Conservation (phyloP, 352 stramenopile species). For the Elongisporangium prolatum region DNA sequence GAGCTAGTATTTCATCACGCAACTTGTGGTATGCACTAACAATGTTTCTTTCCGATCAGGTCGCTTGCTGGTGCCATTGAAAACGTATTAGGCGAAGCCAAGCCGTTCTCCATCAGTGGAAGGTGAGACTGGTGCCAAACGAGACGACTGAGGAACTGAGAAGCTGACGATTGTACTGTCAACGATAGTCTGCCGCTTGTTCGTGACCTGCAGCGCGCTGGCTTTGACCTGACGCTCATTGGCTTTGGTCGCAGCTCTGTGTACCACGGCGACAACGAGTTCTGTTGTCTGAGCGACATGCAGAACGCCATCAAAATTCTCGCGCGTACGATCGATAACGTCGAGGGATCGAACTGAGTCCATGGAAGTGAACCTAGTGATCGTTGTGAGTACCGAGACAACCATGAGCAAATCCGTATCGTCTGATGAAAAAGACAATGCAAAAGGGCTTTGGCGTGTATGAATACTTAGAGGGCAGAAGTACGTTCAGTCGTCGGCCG, state of each 20-base stretch:
- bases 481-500: slow-evolving; percentile 30
- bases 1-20: slow-evolving; percentile 4
- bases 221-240: slow-evolving; percentile 72
- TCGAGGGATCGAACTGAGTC: no score
- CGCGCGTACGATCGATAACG: slow-evolving; percentile 72
- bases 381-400: no score
- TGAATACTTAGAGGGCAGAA: background rate
- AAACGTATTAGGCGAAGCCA: slow-evolving; percentile 70
- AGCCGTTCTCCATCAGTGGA: slow-evolving; percentile 91
- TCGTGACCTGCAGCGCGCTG: slow-evolving; percentile 68
- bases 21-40: no score
- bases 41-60: slow-evolving; percentile 13
- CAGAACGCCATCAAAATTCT: slow-evolving; percentile 85
- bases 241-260: slow-evolving; percentile 78
- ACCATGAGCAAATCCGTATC: no score
- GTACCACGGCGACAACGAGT: slow-evolving; percentile 93
- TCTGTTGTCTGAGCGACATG: slow-evolving; percentile 85
- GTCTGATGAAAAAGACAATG: no score
- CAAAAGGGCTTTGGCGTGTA: no score
- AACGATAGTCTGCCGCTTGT: slow-evolving; percentile 56
- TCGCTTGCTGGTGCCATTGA: slow-evolving; percentile 74
- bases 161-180: slow-evolving; percentile 21
- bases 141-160: no score
- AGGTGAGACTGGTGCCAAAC: no score
- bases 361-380: no score